These are phyloP conservation scores for Scheffersomyces parashehatae DNA, from an alignment of 1,139 yeast species.

Conservation along the genomic window DNA sequence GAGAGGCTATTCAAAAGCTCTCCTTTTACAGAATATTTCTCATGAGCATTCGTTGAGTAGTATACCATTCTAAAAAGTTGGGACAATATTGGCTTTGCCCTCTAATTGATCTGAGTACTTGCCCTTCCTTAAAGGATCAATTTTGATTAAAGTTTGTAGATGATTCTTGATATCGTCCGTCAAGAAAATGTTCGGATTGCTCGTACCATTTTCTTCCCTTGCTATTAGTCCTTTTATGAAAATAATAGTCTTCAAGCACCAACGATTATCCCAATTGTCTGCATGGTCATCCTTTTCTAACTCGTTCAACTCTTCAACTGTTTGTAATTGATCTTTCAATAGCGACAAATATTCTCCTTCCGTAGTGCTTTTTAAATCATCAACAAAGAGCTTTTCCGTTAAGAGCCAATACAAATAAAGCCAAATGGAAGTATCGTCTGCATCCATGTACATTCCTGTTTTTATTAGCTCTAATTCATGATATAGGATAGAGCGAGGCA, in stretches of 20 bases:
- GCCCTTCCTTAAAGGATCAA: slow-evolving; percentile 72
- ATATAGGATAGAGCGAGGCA: slow-evolving; percentile 38
- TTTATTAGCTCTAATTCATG: slow-evolving; percentile 70
- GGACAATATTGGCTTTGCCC: slow-evolving; percentile 11
- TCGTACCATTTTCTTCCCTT: slow-evolving; percentile 12
- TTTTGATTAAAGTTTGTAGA: slow-evolving; percentile 45
- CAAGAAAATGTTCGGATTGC: slow-evolving; percentile 7
- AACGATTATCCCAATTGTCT: slow-evolving; percentile 55
- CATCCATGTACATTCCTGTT: slow-evolving; percentile 89
- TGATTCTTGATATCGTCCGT: slow-evolving; percentile 27
- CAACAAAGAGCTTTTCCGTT: slow-evolving; percentile 50
- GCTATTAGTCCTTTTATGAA: slow-evolving; percentile 39
- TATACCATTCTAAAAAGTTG: neutral
- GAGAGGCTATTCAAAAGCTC: neutral
- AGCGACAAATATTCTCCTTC: slow-evolving; percentile 23
- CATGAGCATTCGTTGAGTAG: neutral
- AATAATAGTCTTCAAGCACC: slow-evolving; percentile 65
- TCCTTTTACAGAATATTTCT: neutral
- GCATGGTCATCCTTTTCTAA: slow-evolving; percentile 57
- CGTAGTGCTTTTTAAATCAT: slow-evolving; percentile 21
- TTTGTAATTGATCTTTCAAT: slow-evolving; percentile 38
- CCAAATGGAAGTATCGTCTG: slow-evolving; percentile 95
- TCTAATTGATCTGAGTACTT: slow-evolving; percentile 51
- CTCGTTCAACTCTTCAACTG: slow-evolving; percentile 56
- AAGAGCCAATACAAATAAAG: slow-evolving; percentile 82